Evolutionary conservation across 495 filamentous ascomycete species (phyloP).

Genomic region (Penicillium pancosmium): DNA sequence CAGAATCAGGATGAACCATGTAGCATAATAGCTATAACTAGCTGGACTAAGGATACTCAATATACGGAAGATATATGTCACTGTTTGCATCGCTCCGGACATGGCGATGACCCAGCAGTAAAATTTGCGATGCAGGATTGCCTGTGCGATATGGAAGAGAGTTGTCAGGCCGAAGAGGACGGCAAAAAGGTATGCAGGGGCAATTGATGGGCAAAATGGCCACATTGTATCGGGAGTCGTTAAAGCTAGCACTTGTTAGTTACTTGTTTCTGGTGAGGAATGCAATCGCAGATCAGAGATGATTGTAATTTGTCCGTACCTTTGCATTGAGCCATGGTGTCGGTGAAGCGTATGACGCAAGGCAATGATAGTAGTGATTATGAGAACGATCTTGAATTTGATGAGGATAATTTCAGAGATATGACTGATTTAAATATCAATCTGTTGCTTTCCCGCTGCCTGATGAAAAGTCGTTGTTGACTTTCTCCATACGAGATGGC

Average conservation of each 20-base stretch:
- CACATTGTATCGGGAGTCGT: conserved; percentile 8
- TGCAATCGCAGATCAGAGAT: background rate
- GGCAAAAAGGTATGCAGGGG: conserved; percentile 34
- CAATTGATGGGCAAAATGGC: conserved; percentile 12
- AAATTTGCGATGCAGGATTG: conserved; percentile 38
- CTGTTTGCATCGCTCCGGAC: conserved; percentile 42
- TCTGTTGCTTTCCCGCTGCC: background rate
- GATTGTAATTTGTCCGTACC: conserved; percentile 1
- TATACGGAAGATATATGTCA: conserved; percentile 41
- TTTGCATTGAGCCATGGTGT: conserved; percentile 9
- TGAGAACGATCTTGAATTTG: background rate
- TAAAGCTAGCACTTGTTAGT: conserved; percentile 6
- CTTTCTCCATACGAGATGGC: conserved; percentile 5
- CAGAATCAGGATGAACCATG: conserved; percentile 36
- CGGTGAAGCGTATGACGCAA: background rate
- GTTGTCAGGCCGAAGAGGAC: conserved; percentile 43
- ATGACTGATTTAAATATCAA: background rate
- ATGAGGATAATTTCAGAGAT: background rate
- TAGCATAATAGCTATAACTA: conserved; percentile 22
- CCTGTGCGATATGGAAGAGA: conserved; percentile 40
- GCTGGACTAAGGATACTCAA: conserved; percentile 26
- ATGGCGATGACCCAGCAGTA: conserved; percentile 58
- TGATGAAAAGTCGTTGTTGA: background rate
- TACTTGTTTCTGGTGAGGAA: background rate
- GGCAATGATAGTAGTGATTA: no score